These are phyloP conservation scores for Tolypocladium tropicale DNA, from an alignment of 2,329 filamentous ascomycete species.

Conservation along the genomic window DNA sequence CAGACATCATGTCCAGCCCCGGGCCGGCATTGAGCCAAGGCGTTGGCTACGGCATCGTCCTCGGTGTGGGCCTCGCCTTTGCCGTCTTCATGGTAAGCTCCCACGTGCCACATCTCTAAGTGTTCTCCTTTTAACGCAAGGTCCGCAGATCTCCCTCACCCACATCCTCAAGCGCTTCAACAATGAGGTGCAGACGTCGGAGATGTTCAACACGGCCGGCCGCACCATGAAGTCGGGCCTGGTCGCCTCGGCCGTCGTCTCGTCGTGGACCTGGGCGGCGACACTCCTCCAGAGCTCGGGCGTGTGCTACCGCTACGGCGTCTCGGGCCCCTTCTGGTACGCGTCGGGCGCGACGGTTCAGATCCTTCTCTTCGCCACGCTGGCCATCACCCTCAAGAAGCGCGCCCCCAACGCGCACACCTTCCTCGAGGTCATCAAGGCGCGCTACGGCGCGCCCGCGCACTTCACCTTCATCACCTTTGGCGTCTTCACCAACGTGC, in stretches of 20 bases:
- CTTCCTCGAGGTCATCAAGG: slow-evolving; percentile 73
- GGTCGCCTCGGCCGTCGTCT: slow-evolving; percentile 82
- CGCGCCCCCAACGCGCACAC: slow-evolving; percentile 80
- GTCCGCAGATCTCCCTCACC: slow-evolving; percentile 50
- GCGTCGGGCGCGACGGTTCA: slow-evolving; percentile 69
- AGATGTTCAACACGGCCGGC: slow-evolving; percentile 87
- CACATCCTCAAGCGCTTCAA: slow-evolving; percentile 54
- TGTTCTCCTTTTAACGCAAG: too few relatives aligned
- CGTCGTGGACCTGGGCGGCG: slow-evolving; percentile 88
- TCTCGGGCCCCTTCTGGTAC: slow-evolving; percentile 52
- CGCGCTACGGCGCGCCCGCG: slow-evolving; percentile 61
- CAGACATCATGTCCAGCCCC: slow-evolving; percentile 6
- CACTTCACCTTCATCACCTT: slow-evolving; percentile 77
- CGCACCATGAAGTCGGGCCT: slow-evolving; percentile 82
- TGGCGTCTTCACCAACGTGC: slow-evolving; percentile 72
- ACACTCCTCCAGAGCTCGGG: slow-evolving; percentile 69
- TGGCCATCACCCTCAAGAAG: slow-evolving; percentile 83
- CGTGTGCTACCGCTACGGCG: slow-evolving; percentile 74
- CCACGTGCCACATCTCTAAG: not conserved
- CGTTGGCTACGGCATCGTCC: slow-evolving; percentile 68
- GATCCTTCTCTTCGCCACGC: slow-evolving; percentile 79
- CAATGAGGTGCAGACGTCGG: slow-evolving; percentile 71
- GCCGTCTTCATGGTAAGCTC: slow-evolving; percentile 53
- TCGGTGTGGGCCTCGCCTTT: slow-evolving; percentile 65
- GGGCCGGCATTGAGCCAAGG: slow-evolving; percentile 40